Evolutionary conservation across 2,329 filamentous ascomycete genomes (phyloP), one percentile per base, ranked within the genome.

Genomic region (Nigrograna mackinnonii): DNA sequence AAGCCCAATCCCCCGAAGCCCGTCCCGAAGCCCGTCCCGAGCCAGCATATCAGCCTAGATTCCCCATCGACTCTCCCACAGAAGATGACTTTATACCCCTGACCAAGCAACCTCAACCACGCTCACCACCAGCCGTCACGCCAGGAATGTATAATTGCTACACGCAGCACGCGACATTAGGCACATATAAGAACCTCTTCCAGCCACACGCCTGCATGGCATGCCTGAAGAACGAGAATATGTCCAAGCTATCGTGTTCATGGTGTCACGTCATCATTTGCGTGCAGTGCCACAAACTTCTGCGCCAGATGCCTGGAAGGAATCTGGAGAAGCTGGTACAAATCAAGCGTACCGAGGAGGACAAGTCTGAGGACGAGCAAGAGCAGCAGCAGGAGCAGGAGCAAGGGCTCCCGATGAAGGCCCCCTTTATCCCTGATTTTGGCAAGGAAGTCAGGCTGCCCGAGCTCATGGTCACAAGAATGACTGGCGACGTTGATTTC

Each of bases 201-300:
- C 58, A 62, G 35, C 62, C 64, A 18, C 54, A 66, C 52, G 57
- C 55, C 11, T 71, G 68, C 57, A 64, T 65, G 62, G 38, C 68
- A 1, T 71, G 68, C 44, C 56, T 48, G 13, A 35, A 49, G 2
- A 56, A 61, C 41, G 48, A 44, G 16, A 41, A 38, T 3, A 59
- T 63, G 16, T 42, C 54, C 13, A 60, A 56, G 42, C 67, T 62
- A 57, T 47, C 49, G n/a, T 71, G 68, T 35, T 53, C 55, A 13
- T 68, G 64, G 64, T 71, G 68, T 39, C 60, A 59, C 41, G 41
- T 71, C 45, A 35, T 65, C 6, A 54, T 71, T 14, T 71, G 68
- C 41, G 22, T 47, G 4, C 36, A 5, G 3, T 70, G 68, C 22
- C 55, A 57, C 11, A 47, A 50, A 6, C 58, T 58, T 30, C 43